Conservation (phyloP, 768 basidiomycete species). For the Porpolomopsis calyptriformis region DNA sequence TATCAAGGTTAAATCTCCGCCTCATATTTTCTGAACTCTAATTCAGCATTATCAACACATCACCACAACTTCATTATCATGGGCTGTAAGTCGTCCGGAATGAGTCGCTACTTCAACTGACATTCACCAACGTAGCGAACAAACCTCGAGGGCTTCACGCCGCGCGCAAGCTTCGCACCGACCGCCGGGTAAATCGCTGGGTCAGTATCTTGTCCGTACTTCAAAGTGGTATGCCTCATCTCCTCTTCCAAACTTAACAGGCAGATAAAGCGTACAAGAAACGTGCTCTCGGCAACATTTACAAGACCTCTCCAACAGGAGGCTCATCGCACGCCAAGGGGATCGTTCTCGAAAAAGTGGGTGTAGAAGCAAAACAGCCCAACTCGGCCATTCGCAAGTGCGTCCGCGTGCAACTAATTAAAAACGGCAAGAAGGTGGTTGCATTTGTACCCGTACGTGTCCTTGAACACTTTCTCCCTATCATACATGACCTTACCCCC, state of each 20-base stretch:
- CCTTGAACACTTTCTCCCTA: background rate
- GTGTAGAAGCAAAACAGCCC: slow-evolving; percentile 99
- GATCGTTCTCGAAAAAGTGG: slow-evolving; percentile 99
- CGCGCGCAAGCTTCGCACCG: slow-evolving; percentile 93
- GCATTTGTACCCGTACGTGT: slow-evolving; percentile 92
- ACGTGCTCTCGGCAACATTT: slow-evolving; percentile 97
- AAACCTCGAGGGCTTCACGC: slow-evolving; percentile 99
- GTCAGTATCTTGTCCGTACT: slow-evolving; percentile 33
- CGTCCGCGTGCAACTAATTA: slow-evolving; percentile 99
- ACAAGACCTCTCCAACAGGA: slow-evolving; percentile 99
- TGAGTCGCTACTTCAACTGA: slow-evolving; percentile 10
- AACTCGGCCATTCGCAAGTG: slow-evolving; percentile 99
- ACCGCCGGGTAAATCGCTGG: slow-evolving; percentile 96
- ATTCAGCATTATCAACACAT: background rate
- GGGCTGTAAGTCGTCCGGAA: slow-evolving; percentile 59
- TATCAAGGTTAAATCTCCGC: background rate
- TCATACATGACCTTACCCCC: slow-evolving; percentile 1
- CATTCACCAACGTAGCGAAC: slow-evolving; percentile 65
- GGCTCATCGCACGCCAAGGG: slow-evolving; percentile 99
- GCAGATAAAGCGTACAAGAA: slow-evolving; percentile 99
- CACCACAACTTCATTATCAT: slow-evolving; percentile 50
- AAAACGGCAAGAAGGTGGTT: slow-evolving; percentile 99
- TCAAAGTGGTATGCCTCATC: background rate
- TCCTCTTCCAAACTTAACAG: slow-evolving; percentile 28
- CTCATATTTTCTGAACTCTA: background rate